These are phyloP conservation scores for Trichosanthes truncata DNA, from an alignment of 306 rosid species.

Conservation along the genomic window DNA sequence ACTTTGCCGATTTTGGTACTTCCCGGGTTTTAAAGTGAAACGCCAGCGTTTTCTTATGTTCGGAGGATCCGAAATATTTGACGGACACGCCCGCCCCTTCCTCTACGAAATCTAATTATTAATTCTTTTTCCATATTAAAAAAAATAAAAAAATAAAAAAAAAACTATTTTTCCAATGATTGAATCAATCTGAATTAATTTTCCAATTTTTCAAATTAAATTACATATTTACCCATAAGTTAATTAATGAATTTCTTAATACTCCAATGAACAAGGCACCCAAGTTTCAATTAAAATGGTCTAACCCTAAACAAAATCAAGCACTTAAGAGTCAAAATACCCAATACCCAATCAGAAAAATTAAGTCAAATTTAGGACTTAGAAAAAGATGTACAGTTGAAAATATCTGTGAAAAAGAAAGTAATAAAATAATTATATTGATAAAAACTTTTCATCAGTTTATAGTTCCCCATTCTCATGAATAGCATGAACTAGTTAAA, in stretches of 20 bases:
- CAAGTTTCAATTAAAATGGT: neutral
- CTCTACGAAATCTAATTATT: neutral
- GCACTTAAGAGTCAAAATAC: neutral
- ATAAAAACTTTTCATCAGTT: neutral
- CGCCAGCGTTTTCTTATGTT: neutral
- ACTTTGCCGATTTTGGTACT: neutral
- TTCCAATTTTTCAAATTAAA: neutral
- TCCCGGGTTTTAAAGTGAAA: slow-evolving; percentile 7
- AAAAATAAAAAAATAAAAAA: neutral
- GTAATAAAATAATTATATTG: neutral
- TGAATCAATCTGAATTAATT: neutral
- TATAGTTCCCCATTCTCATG: neutral
- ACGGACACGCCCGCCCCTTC: too few relatives aligned
- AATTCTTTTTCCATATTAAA: neutral
- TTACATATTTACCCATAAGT: neutral
- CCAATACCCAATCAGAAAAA: neutral
- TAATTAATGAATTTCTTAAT: neutral
- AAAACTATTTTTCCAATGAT: neutral
- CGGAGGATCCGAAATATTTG: neutral
- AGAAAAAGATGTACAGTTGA: neutral
- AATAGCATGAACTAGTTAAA: neutral
- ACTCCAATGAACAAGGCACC: neutral
- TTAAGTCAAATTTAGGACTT: neutral
- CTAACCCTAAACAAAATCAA: neutral
- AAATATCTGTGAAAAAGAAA: neutral